Conservation (phyloP, 2,329 filamentous ascomycete genomes). For the Pseudomassariella vexata region DNA sequence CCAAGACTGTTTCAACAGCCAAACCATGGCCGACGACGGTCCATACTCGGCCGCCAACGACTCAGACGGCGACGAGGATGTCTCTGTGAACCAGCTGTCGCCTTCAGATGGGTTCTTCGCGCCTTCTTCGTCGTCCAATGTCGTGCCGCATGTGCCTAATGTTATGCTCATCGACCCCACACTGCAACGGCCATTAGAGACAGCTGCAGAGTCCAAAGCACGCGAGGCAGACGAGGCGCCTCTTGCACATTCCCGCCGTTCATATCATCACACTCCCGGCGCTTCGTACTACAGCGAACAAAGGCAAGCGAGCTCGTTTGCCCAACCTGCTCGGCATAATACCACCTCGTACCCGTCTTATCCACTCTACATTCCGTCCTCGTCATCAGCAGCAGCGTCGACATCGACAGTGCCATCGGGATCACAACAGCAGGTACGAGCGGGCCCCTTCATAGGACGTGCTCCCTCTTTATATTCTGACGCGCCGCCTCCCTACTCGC, state of each 20-base stretch:
- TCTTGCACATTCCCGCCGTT: conserved; percentile 19
- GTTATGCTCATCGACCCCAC: conserved; percentile 44
- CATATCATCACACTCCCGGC: neutral
- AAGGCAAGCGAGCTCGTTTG: neutral
- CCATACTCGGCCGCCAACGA: conserved; percentile 35
- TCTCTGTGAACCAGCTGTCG: conserved; percentile 34
- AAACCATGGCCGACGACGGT: conserved; percentile 43
- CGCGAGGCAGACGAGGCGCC: conserved; percentile 38
- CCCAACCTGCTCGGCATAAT: conserved; percentile 1
- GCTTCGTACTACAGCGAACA: neutral
- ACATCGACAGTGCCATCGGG: conserved; percentile 11
- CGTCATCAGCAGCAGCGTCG: conserved; percentile 15
- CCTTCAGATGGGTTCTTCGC: conserved; percentile 49
- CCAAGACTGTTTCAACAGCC: conserved; percentile 19
- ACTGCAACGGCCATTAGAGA: conserved; percentile 25
- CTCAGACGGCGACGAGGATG: conserved; percentile 25
- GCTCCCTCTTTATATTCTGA: conserved; percentile 26
- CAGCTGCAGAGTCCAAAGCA: conserved; percentile 33
- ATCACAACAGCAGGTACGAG: conserved; percentile 14
- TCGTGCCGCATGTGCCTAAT: conserved; percentile 39
- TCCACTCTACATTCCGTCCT: conserved; percentile 4
- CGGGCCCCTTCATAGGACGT: conserved; percentile 12
- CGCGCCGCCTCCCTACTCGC: conserved; percentile 47
- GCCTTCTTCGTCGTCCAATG: conserved; percentile 25
- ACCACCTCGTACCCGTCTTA: conserved; percentile 1